phyloP scores from a whole-genome alignment of 352 stramenopile genomes.

The Globisporangium parvum region DNA sequence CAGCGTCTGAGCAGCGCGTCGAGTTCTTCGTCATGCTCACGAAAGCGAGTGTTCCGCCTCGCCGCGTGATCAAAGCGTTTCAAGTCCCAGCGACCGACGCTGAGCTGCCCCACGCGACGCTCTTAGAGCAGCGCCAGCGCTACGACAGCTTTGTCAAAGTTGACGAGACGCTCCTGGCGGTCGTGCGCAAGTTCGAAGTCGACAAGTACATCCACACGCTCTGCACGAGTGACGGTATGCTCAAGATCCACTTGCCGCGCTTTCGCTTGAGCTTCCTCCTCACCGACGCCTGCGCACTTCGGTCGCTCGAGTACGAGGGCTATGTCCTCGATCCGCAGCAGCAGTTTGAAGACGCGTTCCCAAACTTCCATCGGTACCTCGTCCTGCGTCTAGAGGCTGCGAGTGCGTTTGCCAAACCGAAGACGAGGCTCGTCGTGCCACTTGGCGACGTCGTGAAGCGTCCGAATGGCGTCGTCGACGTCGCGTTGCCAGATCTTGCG shows the following conservation, averaged over 20 bases:
- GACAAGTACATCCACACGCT: constrained; percentile 27
- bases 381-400: constrained; percentile 16
- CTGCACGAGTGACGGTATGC: neutral
- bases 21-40: constrained; percentile 3
- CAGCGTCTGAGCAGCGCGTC: constrained; percentile 1
- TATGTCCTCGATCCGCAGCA: constrained; percentile 29
- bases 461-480: constrained; percentile 16
- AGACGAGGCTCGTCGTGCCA: constrained; percentile 28
- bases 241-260: constrained; percentile 39
- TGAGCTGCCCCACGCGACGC: constrained; percentile 5
- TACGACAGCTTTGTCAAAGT: constrained; percentile 26
- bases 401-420: constrained; percentile 12
- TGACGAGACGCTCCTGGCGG: constrained; percentile 4
- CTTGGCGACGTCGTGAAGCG: constrained; percentile 17
- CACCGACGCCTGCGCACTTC: constrained; percentile 11
- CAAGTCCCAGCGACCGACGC: constrained; percentile 29
- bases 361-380: constrained; percentile 33
- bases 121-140: constrained; percentile 7
- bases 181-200: constrained; percentile 42
- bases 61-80: constrained; percentile 19
- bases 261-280: constrained; percentile 34
- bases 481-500: constrained; percentile 10
- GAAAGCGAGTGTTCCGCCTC: neutral
- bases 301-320: constrained; percentile 31
- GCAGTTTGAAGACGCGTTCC: constrained; percentile 34